Percentiles rank a stretch among this genome's conserved stretches.
These are phyloP conservation scores for Dactylellina cionopaga DNA, from an alignment of 2,329 filamentous ascomycete genomes.

Conservation along the genomic window DNA sequence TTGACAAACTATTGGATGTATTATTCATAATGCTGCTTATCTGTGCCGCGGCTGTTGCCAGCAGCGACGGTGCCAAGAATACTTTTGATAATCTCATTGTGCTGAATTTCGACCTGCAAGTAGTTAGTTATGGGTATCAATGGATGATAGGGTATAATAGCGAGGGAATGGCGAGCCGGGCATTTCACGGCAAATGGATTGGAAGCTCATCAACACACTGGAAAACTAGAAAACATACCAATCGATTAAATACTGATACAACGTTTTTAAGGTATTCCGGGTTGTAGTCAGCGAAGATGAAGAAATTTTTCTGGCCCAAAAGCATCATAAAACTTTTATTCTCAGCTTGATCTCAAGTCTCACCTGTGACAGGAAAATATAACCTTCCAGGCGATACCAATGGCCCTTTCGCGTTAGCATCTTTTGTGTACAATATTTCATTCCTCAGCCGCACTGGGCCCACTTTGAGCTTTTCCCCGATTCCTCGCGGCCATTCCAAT, in stretches of 20 bases:
- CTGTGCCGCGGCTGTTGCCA: slow-evolving; percentile 11
- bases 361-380: slow-evolving; percentile 30
- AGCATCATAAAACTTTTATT: slow-evolving; percentile 13
- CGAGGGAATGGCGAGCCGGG: too few relatives aligned
- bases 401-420: slow-evolving; percentile 39
- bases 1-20: background rate
- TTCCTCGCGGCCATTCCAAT: too few relatives aligned
- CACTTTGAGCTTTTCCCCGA: too few relatives aligned
- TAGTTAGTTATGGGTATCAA: slow-evolving; percentile 9
- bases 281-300: slow-evolving; percentile 2
- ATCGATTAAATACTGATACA: too few relatives aligned
- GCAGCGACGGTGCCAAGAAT: slow-evolving; percentile 16
- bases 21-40: background rate
- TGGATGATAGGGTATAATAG: slow-evolving; percentile 10
- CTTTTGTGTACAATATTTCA: slow-evolving; percentile 26
- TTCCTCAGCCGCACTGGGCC: slow-evolving; percentile 49
- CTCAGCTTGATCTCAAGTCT: slow-evolving; percentile 8
- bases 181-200: too few relatives aligned
- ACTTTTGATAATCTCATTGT: slow-evolving; percentile 32
- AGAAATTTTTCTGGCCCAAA: too few relatives aligned
- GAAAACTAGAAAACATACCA: too few relatives aligned
- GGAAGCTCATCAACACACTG: too few relatives aligned
- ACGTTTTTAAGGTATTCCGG: slow-evolving; percentile 35
- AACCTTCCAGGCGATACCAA: background rate
- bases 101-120: too few relatives aligned